Evolutionary conservation across 108 stramenopile genomes (phyloP).

Genomic region (Cylindrotheca fusiformis): DNA sequence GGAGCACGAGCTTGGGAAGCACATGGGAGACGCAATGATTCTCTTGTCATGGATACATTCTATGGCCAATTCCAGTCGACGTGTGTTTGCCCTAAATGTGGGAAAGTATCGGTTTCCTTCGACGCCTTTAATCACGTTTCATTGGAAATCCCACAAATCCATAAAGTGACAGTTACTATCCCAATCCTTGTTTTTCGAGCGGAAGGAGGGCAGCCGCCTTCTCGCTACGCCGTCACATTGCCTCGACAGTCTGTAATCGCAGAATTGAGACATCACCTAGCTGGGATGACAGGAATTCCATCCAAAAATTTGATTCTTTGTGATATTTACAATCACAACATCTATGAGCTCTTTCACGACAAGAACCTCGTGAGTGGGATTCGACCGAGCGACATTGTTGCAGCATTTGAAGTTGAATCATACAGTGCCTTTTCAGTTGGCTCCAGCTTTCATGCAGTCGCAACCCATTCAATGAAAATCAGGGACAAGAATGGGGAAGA

Average conservation of each 20-base stretch:
- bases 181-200: constrained; percentile 23
- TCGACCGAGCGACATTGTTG: constrained; percentile 25
- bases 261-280: constrained; percentile 12
- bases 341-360: constrained; percentile 42
- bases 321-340: constrained; percentile 37
- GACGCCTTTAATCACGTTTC: constrained; percentile 88
- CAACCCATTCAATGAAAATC: constrained; percentile 20
- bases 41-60: constrained; percentile 74
- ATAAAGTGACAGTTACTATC: constrained; percentile 19
- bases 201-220: constrained; percentile 3
- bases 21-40: constrained; percentile 66
- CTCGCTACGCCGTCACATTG: constrained; percentile 20
- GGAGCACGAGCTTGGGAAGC: constrained; percentile 72
- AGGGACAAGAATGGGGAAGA: constrained; percentile 15
- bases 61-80: constrained; percentile 83
- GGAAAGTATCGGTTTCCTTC: constrained; percentile 84
- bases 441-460: constrained; percentile 33
- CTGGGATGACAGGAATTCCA: constrained; percentile 13
- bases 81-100: constrained; percentile 86
- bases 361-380: constrained; percentile 32
- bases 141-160: constrained; percentile 65
- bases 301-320: constrained; percentile 35
- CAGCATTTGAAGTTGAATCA: constrained; percentile 57
- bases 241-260: constrained; percentile 7
- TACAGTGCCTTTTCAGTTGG: constrained; percentile 10